A percentile compares a stretch with the other conserved stretches of the same genome.
Conservation (phyloP, 106 monocot genomes). For the Dioscorea alata region DNA sequence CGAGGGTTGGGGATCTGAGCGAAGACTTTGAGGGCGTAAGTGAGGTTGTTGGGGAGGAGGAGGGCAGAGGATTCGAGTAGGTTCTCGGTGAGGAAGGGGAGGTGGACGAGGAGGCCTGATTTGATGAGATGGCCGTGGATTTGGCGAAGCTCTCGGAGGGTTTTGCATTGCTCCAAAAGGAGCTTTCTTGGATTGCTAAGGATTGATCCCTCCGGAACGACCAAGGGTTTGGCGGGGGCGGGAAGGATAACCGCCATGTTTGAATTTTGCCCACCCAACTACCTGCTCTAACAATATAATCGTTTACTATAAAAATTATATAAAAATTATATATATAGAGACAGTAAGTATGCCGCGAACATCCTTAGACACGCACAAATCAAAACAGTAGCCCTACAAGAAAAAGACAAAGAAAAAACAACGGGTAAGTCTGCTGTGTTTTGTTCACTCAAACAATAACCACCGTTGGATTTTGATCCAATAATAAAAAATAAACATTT, state of each 20-base stretch:
- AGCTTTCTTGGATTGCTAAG: constrained; percentile 17
- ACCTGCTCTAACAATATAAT: no score
- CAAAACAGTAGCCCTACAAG: no score
- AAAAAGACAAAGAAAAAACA: no score
- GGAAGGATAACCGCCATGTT: not conserved
- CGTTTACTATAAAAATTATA: no score
- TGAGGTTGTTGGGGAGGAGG: constrained; percentile 26
- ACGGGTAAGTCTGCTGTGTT: no score
- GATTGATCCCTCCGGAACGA: not conserved
- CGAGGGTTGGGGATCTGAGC: constrained; percentile 15
- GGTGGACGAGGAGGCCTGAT: constrained; percentile 16
- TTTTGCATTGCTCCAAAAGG: constrained; percentile 34
- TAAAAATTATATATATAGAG: no score
- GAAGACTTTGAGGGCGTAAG: constrained; percentile 50
- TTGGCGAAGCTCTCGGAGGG: constrained; percentile 38
- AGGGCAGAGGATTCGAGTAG: constrained; percentile 58
- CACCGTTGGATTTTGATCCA: no score
- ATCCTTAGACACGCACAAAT: no score
- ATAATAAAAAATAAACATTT: no score
- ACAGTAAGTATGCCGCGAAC: no score
- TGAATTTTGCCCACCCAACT: no score
- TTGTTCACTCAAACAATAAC: no score
- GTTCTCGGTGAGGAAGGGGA: constrained; percentile 20
- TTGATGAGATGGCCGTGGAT: constrained; percentile 54
- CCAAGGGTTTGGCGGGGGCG: not conserved